Percentiles rank a stretch among this genome's conserved stretches.
Conservation (phyloP, 139 green algal genomes). For the Helicosporidium sp. region DNA sequence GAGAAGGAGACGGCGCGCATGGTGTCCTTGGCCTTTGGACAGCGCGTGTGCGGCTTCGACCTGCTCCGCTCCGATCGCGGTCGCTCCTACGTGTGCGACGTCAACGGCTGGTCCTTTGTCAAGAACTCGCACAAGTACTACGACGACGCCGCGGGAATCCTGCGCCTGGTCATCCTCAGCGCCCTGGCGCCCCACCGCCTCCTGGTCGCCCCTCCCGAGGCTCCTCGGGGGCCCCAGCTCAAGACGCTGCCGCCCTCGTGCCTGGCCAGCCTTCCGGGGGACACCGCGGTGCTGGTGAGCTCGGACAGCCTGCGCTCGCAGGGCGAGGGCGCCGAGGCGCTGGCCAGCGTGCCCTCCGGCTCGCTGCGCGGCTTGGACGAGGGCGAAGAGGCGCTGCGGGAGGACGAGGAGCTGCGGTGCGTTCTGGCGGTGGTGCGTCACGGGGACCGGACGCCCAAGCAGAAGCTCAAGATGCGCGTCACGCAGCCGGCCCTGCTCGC, state of each 20-base stretch:
- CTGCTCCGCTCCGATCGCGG: constrained; percentile 63
- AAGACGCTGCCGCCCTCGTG: too few relatives aligned
- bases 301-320: too few relatives aligned
- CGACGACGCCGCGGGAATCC: constrained; percentile 62
- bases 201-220: constrained; percentile 11
- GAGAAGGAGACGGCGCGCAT: constrained; percentile 86
- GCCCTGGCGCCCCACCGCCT: constrained; percentile 55
- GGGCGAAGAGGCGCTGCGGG: constrained; percentile 5
- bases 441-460: constrained; percentile 92
- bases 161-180: constrained; percentile 48
- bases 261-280: too few relatives aligned
- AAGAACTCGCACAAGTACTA: constrained; percentile 98
- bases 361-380: constrained; percentile 4
- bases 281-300: neutral
- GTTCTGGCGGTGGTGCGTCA: constrained; percentile 78
- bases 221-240: too few relatives aligned
- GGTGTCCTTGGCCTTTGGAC: constrained; percentile 83
- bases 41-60: constrained; percentile 89
- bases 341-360: too few relatives aligned
- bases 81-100: constrained; percentile 85
- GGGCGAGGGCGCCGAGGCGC: too few relatives aligned
- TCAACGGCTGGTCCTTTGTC: constrained; percentile 97
- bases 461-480: constrained; percentile 91
- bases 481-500: constrained; percentile 56
- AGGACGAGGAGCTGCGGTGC: constrained; percentile 69